Evolutionary conservation across 106 monocot genomes (phyloP), one percentile per base, ranked within the genome.

Genomic region (Dendrobium huoshanense): DNA sequence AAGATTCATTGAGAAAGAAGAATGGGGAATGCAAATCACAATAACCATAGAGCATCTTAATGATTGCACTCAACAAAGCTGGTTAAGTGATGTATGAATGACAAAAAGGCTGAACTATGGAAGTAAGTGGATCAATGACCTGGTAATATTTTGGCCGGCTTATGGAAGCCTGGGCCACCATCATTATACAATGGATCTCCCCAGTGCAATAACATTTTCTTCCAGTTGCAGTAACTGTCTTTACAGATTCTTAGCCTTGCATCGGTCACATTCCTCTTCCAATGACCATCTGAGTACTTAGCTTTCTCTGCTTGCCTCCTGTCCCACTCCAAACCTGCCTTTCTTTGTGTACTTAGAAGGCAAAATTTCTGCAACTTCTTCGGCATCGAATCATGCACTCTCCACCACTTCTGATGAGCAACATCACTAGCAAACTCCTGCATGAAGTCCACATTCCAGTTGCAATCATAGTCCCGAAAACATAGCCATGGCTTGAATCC

Each of bases 401-500:
- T 84, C 94, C 94, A 94, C 94, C 94, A 94, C 67, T 84, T 86
- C 2, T 54, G 77, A 48, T 94, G 94, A 2, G 94, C 94, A 20
- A 86, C 88, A 56, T 94, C 91, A 61, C 91, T 91, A 2, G 94
- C 94, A 77, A 94, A 94, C 42, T 91, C 86, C 79, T 81, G 85
- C 68, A 86, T 58, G 8, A 86, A 65, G 29, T 86, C 81, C 3
- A 83, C 86, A 58, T 94, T 91, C 51, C 51, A 51, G 51, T 51
- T 51, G 51, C 51, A 51, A 51, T 51, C 51, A 51, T 51, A 51
- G 89, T 89, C 91, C 19, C 91, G 75, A 84, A 91, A 94, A 72
- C 91, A 91, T 51, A 91, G 59, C 94, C 94, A 94, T 29, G 94
- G 94, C 77, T 94, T 94, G 42, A 84, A 20, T 9, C 94, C 94